Evolutionary conservation across 2,329 filamentous ascomycete species (phyloP), one percentile per base, ranked within the genome.

Genomic region (Rhexocercosporidium sp.): DNA sequence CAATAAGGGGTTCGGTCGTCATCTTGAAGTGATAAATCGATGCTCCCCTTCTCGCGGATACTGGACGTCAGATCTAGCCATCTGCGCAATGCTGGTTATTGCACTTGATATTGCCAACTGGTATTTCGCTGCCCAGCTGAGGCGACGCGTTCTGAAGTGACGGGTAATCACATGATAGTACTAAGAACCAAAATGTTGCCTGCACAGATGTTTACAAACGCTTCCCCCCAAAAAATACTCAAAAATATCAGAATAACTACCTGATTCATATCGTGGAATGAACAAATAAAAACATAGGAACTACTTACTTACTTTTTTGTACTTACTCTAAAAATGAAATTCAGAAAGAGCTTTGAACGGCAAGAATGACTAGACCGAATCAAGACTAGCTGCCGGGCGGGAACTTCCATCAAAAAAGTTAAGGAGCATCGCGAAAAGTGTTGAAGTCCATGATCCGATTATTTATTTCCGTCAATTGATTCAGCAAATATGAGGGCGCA

Each of bases 401-500:
- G 54, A 57, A 41, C n/a, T 62, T 41, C 46, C 44, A 22, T 18
- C n/a, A 62, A 62, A 61, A 61, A 62, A 62, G 44, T 62, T 62
- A 6, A 29, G 29, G 41, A 54, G 61, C 29, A 34, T 41, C 62
- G 41, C 39, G 41, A 56, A 63, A 61, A 54, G 59, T 44, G 39
- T 64, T 65, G 53, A 22, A 53, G 63, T 49, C 29, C 51, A 64
- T 62, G 65, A 60, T 65, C 34, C 61, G 49, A 66, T 66, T 64
- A 20, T 62, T 22, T 16, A 66, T 53, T 66, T 27, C 46, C 51
- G 59, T 63, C 61, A 69, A 70, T 69, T 68, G 64, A 66, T 27
- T 49, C 61, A 68, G 64, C 66, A 69, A 73, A 20, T 11, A 75
- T 73, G 73, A 76, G 71, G 71, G 71, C 71, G 70, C 70, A 75